Evolutionary conservation across 169 alveolate genomes (phyloP).

Genomic region (Plasmodium yoelii): DNA sequence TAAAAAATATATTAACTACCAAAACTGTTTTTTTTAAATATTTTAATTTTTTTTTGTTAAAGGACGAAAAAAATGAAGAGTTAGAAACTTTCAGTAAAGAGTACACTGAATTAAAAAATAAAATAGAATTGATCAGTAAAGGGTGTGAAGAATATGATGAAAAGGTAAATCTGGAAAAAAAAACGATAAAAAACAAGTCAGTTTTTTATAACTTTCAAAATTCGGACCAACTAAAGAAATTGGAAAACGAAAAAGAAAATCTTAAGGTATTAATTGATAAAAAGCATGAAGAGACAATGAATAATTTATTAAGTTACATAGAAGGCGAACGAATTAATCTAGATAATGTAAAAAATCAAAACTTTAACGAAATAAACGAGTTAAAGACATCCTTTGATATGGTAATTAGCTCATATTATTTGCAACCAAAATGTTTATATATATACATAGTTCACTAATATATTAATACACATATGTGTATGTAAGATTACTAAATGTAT

Average conservation of each 20-base stretch:
- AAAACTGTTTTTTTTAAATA: background rate
- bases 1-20: background rate
- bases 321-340: slow-evolving; percentile 31
- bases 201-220: slow-evolving; percentile 70
- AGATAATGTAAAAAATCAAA: slow-evolving; percentile 41
- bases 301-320: slow-evolving; percentile 35
- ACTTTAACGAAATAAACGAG: slow-evolving; percentile 43
- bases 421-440: background rate
- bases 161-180: slow-evolving; percentile 30
- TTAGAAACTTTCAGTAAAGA: slow-evolving; percentile 45
- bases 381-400: slow-evolving; percentile 31
- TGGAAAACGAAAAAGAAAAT: slow-evolving; percentile 54
- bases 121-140: slow-evolving; percentile 25
- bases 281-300: slow-evolving; percentile 55
- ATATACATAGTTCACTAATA: background rate
- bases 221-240: slow-evolving; percentile 43
- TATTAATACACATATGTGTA: background rate
- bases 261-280: slow-evolving; percentile 25
- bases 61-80: slow-evolving; percentile 52
- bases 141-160: slow-evolving; percentile 60
- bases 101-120: slow-evolving; percentile 52
- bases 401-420: slow-evolving; percentile 14
- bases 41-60: slow-evolving; percentile 3
- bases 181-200: slow-evolving; percentile 29
- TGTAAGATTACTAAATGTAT: background rate